phyloP scores from a whole-genome alignment of 352 stramenopile genomes.

The Globisporangium ultimum region DNA sequence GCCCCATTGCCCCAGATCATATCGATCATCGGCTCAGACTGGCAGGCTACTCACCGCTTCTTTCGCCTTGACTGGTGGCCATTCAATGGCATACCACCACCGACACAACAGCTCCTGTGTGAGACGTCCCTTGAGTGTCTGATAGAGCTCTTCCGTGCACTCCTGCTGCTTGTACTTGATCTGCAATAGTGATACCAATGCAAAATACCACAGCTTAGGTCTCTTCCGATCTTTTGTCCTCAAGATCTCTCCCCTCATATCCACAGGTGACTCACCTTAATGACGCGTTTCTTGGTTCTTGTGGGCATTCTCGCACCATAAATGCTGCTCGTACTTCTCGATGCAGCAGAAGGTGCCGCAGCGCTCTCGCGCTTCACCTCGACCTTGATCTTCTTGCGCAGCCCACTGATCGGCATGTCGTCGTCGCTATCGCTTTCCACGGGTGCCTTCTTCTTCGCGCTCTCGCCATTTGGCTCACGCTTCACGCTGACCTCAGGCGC shows the following conservation, averaged over 20 bases:
- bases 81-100: conserved; percentile 86
- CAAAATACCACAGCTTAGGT: conserved; percentile 1
- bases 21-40: background rate
- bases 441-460: conserved; percentile 22
- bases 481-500: conserved; percentile 10
- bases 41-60: conserved; percentile 15
- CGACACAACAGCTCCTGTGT: conserved; percentile 79
- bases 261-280: conserved; percentile 39
- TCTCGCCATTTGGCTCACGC: conserved; percentile 14
- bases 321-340: conserved; percentile 19
- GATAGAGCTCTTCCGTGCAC: conserved; percentile 78
- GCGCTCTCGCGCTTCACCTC: conserved; percentile 17
- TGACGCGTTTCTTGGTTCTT: conserved; percentile 51
- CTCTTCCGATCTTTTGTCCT: background rate
- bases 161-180: conserved; percentile 87
- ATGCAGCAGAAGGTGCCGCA: background rate
- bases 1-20: background rate
- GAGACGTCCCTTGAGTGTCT: conserved; percentile 70
- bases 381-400: conserved; percentile 66
- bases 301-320: conserved; percentile 5
- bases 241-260: background rate
- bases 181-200: conserved; percentile 11
- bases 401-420: conserved; percentile 63
- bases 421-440: conserved; percentile 64
- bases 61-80: conserved; percentile 48